These are phyloP conservation scores for Pistacia vera DNA, from an alignment of 345 rosid species.

Conservation along the genomic window DNA sequence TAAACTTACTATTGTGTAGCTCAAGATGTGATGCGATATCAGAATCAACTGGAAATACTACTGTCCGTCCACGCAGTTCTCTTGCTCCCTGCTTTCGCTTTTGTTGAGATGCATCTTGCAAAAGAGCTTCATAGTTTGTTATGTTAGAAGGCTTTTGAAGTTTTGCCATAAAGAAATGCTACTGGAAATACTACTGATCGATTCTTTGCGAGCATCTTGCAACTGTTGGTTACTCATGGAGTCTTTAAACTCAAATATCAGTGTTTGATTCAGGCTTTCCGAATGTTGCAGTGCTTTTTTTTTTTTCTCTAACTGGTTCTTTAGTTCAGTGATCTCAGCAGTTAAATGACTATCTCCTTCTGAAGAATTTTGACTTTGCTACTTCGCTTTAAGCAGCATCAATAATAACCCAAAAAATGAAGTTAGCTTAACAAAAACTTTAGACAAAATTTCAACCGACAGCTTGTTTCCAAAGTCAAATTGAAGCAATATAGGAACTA, in stretches of 20 bases:
- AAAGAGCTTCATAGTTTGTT: constrained; percentile 38
- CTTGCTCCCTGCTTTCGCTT: constrained; percentile 25
- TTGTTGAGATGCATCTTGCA: constrained; percentile 16
- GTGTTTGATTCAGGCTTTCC: constrained; percentile 19
- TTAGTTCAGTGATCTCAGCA: constrained; percentile 19
- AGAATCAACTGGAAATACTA: constrained; percentile 10
- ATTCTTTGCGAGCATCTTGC: constrained; percentile 39
- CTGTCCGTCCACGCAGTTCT: constrained; percentile 35
- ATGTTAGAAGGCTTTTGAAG: constrained; percentile 54
- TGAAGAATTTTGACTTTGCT: constrained; percentile 2
- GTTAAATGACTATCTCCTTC: not conserved
- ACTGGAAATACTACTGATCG: not conserved
- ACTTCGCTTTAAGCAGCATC: constrained; percentile 25
- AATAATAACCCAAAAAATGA: constrained; percentile 1
- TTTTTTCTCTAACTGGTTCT: constrained; percentile 25
- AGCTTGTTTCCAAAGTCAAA: not conserved
- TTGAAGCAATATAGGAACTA: no score
- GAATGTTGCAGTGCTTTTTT: constrained; percentile 17
- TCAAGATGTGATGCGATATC: constrained; percentile 55
- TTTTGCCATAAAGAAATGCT: constrained; percentile 20
- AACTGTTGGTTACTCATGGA: constrained; percentile 25
- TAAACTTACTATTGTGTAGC: constrained; percentile 39
- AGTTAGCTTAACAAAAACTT: not conserved
- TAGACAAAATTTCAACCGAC: no score
- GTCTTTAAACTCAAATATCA: constrained; percentile 9